Evolutionary conservation across 306 rosid species (phyloP).

Genomic region (Cotoneaster glaucophyllus): DNA sequence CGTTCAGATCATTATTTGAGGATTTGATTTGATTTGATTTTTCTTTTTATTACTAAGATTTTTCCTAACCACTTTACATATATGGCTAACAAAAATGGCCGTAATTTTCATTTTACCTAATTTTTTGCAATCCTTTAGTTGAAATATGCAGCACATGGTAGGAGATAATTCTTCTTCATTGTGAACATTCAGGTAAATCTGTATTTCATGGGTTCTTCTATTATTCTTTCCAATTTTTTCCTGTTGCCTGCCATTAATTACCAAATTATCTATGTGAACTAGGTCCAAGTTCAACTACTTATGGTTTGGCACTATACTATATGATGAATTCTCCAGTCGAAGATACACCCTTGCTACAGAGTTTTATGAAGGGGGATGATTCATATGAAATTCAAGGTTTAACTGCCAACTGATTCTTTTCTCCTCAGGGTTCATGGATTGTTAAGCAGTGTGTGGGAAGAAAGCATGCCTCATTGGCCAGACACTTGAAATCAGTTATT

Average conservation of each 20-base stretch:
- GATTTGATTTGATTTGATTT: background rate
- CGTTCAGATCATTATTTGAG: conserved; percentile 43
- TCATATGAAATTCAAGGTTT: conserved; percentile 76
- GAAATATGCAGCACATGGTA: conserved; percentile 60
- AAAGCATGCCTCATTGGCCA: conserved; percentile 84
- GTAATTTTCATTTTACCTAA: background rate
- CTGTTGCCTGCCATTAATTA: background rate
- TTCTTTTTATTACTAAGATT: no score
- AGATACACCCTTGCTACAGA: conserved; percentile 56
- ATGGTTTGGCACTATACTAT: conserved; percentile 64
- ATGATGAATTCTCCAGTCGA: conserved; percentile 68
- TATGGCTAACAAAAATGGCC: background rate
- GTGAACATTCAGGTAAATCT: conserved; percentile 69
- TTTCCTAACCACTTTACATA: background rate
- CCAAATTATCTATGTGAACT: background rate
- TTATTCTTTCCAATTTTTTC: background rate
- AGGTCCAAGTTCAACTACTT: conserved; percentile 69
- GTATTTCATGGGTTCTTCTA: background rate
- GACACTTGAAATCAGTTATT: conserved; percentile 59
- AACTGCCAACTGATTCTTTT: background rate
- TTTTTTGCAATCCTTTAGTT: background rate
- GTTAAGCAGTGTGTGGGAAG: conserved; percentile 89
- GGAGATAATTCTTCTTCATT: conserved; percentile 68
- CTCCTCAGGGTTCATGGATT: conserved; percentile 84
- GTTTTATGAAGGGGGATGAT: conserved; percentile 79